phyloP scores from a whole-genome alignment of 352 stramenopile species.

The Pythium pyrilobum region DNA sequence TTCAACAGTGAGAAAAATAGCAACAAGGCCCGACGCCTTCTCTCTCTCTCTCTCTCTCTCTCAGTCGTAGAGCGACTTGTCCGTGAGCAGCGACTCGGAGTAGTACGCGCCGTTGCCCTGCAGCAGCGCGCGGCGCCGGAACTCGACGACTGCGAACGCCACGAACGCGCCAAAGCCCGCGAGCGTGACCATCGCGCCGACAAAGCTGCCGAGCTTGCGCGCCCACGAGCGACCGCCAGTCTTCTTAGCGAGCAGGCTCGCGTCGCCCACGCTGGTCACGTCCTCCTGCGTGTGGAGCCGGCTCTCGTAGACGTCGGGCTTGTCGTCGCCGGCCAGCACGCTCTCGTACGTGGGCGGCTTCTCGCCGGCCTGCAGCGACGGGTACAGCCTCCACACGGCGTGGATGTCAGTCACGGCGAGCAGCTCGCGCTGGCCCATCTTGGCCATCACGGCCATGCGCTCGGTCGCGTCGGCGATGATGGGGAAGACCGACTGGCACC shows the following conservation, averaged over 20 bases:
- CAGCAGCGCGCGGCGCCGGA: slow-evolving; percentile 16
- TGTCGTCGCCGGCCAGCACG: slow-evolving; percentile 14
- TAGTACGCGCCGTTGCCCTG: slow-evolving; percentile 37
- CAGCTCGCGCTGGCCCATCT: slow-evolving; percentile 72
- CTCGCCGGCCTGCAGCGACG: slow-evolving; percentile 39
- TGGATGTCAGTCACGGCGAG: slow-evolving; percentile 71
- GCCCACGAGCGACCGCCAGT: slow-evolving; percentile 1
- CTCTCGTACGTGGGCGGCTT: slow-evolving; percentile 27
- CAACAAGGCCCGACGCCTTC: not conserved
- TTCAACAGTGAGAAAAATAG: not conserved
- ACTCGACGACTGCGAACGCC: slow-evolving; percentile 23
- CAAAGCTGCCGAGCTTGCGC: slow-evolving; percentile 45
- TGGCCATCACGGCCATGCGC: slow-evolving; percentile 44
- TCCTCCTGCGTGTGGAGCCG: slow-evolving; percentile 59
- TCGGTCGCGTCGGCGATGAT: slow-evolving; percentile 44
- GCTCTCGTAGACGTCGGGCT: slow-evolving; percentile 39
- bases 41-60: slow-evolving; percentile 3
- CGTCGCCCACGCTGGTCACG: slow-evolving; percentile 1
- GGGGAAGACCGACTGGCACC: slow-evolving; percentile 69
- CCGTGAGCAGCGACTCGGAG: slow-evolving; percentile 58
- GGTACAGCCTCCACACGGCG: slow-evolving; percentile 69
- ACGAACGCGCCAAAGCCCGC: slow-evolving; percentile 27
- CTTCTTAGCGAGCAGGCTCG: not conserved
- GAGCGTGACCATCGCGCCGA: slow-evolving; percentile 61
- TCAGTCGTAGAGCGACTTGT: slow-evolving; percentile 39